A percentile compares a stretch with the other conserved stretches of the same genome.
Conservation (phyloP, 257 asterid species). For the Ilex asprella region DNA sequence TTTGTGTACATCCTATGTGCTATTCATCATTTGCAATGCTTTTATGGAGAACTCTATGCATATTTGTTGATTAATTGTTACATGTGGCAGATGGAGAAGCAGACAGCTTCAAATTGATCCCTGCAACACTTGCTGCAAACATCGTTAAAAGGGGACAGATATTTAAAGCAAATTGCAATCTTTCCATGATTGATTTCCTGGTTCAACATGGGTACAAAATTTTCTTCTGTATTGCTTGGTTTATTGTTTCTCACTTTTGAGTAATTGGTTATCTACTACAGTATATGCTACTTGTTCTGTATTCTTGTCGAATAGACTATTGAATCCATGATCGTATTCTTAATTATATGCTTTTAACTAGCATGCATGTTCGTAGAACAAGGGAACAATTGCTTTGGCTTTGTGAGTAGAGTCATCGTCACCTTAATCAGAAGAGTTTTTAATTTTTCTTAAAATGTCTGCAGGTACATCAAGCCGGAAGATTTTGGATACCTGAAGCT, state of each 20-base stretch:
- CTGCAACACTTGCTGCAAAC: conserved; percentile 56
- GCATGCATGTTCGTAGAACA: no score
- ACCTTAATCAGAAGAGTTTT: no score
- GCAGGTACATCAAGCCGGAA: conserved; percentile 79
- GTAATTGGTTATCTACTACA: no score
- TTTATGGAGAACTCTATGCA: not conserved
- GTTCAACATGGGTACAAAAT: conserved; percentile 81
- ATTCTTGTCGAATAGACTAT: no score
- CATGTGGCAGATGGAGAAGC: conserved; percentile 78
- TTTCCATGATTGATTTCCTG: conserved; percentile 78
- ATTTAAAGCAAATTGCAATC: conserved; percentile 76
- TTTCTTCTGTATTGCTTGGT: not conserved
- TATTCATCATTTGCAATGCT: not conserved
- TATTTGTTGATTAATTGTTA: conserved; percentile 4
- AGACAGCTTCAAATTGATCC: conserved; percentile 72
- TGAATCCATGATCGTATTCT: no score
- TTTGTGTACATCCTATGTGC: not conserved
- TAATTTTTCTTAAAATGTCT: not conserved
- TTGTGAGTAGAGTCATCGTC: no score
- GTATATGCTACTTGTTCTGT: no score
- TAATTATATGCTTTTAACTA: no score
- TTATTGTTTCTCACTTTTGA: not conserved
- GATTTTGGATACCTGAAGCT: conserved; percentile 64
- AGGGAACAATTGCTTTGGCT: no score
- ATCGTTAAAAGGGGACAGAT: conserved; percentile 41